These are phyloP conservation scores for Erythrobasidium hasegawianum DNA, from an alignment of 1,284 basidiomycete genomes.

Conservation along the genomic window DNA sequence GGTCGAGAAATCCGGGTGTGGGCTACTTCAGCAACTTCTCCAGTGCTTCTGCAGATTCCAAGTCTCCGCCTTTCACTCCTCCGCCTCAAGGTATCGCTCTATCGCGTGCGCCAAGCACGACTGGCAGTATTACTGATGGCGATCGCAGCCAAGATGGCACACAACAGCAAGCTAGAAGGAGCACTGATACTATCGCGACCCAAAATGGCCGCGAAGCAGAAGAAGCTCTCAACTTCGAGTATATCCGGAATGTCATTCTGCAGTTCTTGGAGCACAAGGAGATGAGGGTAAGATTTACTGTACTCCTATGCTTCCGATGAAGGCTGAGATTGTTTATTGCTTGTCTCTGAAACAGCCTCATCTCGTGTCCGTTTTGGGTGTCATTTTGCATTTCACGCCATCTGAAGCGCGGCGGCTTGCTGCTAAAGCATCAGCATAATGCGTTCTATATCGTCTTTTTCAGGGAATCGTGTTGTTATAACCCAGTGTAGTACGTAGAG, in stretches of 20 bases:
- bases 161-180: background rate
- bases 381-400: conserved; percentile 86
- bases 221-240: conserved; percentile 91
- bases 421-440: conserved; percentile 55
- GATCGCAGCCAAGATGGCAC: background rate
- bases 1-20: conserved; percentile 83
- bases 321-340: background rate
- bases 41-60: background rate
- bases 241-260: conserved; percentile 85
- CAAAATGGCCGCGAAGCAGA: conserved; percentile 54
- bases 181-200: background rate
- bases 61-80: conserved; percentile 9
- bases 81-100: conserved; percentile 20
- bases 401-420: conserved; percentile 81
- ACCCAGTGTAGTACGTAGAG: too few relatives aligned
- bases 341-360: conserved; percentile 61
- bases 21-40: conserved; percentile 61
- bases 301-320: conserved; percentile 48
- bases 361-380: conserved; percentile 80
- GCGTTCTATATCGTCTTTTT: too few relatives aligned
- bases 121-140: background rate
- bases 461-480: too few relatives aligned
- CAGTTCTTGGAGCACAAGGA: conserved; percentile 89
- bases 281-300: conserved; percentile 63
- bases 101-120: conserved; percentile 4